Base-by-base conservation (phyloP, 1,284 basidiomycete genomes). In the Microbotryomycetes sp. region DNA sequence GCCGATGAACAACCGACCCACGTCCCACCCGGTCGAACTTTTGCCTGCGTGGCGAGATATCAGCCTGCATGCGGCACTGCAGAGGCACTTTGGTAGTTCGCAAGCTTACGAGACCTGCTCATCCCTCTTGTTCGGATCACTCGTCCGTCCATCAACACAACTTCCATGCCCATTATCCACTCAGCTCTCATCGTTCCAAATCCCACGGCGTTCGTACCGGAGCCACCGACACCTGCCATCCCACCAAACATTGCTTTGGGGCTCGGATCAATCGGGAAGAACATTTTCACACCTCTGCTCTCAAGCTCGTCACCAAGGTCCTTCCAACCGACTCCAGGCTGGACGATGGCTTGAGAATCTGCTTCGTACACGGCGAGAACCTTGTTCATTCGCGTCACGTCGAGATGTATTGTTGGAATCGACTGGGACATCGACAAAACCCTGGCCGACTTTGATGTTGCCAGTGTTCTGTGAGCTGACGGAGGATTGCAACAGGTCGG, bases 131-230 rank as follows among this genome's bases (percentile, higher is more conserved):
- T 97, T 72, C 92, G 92, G 74, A 97, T 92, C 16, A 97, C 87
- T 72, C 93, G 84, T 1, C 93, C 92, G 19, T 84, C 86, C 4
- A 93, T 89, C 4, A 94, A 80, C 0, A 96, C 92, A 6, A 90
- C 87, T 28, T 63, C 59, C 0, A 88, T 92, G 84, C 89, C 69
- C 30, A 47, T 50, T 19, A 65, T 56, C 45, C 50, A 67, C 22
- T 65, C 64, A 2, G 61, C 64, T 14, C 69, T 52, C 60, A 72
- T 61, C 3, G 90, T 92, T 14, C 89, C 90, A 72, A 92, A 93
- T 30, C 89, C 80, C 3, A 92, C 89, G 1, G 64, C 61, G 30
- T 68, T 68, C 3, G 66, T 68, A 0, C 66, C 66, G 3, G 46
- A 51, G 1, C 66, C 66, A 3, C 56, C 60, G 0, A 64, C 62